Evolutionary conservation across 2,329 filamentous ascomycete species (phyloP), one percentile per base, ranked within the genome.

Genomic region (Aspergillus japonicus): DNA sequence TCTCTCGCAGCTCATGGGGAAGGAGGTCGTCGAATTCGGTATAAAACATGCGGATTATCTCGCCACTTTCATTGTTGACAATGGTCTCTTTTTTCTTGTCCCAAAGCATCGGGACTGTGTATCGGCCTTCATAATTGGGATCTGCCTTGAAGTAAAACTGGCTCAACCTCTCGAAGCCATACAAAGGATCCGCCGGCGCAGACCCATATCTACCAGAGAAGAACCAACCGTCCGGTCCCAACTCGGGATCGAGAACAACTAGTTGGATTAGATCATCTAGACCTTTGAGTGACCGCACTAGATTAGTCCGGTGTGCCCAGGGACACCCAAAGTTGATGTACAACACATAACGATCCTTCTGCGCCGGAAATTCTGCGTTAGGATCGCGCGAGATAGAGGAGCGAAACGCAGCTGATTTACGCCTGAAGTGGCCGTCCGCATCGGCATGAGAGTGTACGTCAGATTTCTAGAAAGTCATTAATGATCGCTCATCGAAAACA

Each of bases 1-100:
- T 69, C 64, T 89, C 86, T 58, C 83, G 83, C 67, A 84, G 80
- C 66, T 85, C 73, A 2, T 82, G 78, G 0, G 83, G 82, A 24
- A 91, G 72, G 31, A 89, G 72, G 54, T 83, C 81, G 70, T 96
- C 87, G 70, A 96, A 96, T 72, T 85, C 89, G 21, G 81, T 81
- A 69, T 89, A 89, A 57, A 96, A 79, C 89, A 96, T 95, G 66
- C 92, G 86, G 69, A 96, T 86, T 72, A 96, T 95, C 79, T 96
- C 92, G 66, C 86, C 89, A 73, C 89, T 92, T 81, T 96, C 92
- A 68, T 96, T 96, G 82, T 84, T 94, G 64, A 96, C 91, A 68
- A 96, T 93, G 8, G 81, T 85, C 69, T 87, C 83, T 56, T 81
- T 78, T 79, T 89, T 87, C 78, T 86, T 91, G 77, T 96, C 91